Percentiles rank a stretch among this genome's conserved stretches.
Evolutionary conservation across 306 rosid genomes (phyloP).

Genomic region (Pachyrhizus erosus): DNA sequence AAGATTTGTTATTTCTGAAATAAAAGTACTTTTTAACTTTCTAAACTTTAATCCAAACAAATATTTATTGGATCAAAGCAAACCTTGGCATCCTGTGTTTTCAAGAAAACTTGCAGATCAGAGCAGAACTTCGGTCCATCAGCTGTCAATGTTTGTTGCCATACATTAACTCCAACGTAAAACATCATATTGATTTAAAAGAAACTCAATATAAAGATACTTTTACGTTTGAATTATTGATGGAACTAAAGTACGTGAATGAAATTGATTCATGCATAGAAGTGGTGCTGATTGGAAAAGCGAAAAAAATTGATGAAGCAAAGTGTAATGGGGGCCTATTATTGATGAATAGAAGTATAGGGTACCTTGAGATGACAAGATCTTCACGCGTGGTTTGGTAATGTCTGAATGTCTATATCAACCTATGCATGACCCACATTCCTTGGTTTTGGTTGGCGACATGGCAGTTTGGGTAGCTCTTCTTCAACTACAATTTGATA

Average conservation of each 20-base stretch:
- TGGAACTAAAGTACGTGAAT: constrained; percentile 8
- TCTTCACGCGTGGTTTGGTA: constrained; percentile 50
- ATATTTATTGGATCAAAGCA: too few species aligned
- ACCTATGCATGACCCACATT: constrained; percentile 40
- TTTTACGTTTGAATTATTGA: constrained; percentile 34
- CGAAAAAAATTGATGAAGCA: background rate
- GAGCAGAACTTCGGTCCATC: constrained; percentile 21
- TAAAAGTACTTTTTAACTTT: too few species aligned
- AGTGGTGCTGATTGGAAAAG: constrained; percentile 38
- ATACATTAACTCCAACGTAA: constrained; percentile 24
- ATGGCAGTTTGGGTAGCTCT: background rate
- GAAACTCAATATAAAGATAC: background rate
- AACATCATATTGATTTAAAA: background rate
- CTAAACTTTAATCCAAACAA: too few species aligned
- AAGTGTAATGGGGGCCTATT: constrained; percentile 36
- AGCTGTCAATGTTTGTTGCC: background rate
- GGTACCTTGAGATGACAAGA: constrained; percentile 34
- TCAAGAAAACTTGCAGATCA: constrained; percentile 5
- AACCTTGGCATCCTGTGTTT: background rate
- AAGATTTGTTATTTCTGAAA: too few species aligned
- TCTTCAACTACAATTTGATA: background rate
- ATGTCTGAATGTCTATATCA: constrained; percentile 36
- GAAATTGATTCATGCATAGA: constrained; percentile 35
- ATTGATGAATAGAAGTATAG: constrained; percentile 40
- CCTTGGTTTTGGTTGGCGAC: background rate